phyloP scores from a whole-genome alignment of 1,139 yeast species.

The Suhomyces chickasaworum region DNA sequence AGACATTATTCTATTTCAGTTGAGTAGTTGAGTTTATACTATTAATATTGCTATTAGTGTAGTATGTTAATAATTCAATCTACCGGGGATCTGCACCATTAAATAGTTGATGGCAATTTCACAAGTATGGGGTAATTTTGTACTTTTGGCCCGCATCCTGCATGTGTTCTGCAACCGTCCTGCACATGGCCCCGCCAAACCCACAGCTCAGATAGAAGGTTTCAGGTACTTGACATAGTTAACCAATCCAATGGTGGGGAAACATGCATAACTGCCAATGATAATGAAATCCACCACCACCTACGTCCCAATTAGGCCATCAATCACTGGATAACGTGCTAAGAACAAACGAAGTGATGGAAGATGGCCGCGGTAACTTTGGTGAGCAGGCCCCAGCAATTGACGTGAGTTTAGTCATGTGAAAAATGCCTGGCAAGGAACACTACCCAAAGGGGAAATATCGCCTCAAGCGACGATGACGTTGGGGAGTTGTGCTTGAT shows the following conservation, averaged over 20 bases:
- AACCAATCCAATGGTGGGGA: too few species aligned
- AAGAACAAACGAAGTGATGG: neutral
- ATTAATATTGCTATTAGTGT: too few species aligned
- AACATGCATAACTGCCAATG: too few species aligned
- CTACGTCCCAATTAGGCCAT: neutral
- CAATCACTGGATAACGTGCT: neutral
- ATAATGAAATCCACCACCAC: too few species aligned
- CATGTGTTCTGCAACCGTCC: too few species aligned
- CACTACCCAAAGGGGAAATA: neutral
- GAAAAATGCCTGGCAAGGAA: neutral
- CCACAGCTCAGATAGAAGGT: neutral
- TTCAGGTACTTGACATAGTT: neutral
- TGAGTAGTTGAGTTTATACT: too few species aligned
- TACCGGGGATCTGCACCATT: constrained; percentile 10
- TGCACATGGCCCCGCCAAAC: too few species aligned
- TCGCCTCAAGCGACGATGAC: neutral
- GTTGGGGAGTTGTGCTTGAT: neutral
- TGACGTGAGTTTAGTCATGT: neutral
- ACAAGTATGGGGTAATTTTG: constrained; percentile 17
- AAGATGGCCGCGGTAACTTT: neutral
- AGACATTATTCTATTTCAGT: constrained; percentile 31
- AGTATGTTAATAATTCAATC: neutral
- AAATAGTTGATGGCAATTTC: constrained; percentile 11
- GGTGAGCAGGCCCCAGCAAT: neutral
- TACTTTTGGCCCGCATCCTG: constrained; percentile 5